These are phyloP conservation scores for Mycena kentingensis DNA, from an alignment of 768 basidiomycete species.

Conservation along the genomic window DNA sequence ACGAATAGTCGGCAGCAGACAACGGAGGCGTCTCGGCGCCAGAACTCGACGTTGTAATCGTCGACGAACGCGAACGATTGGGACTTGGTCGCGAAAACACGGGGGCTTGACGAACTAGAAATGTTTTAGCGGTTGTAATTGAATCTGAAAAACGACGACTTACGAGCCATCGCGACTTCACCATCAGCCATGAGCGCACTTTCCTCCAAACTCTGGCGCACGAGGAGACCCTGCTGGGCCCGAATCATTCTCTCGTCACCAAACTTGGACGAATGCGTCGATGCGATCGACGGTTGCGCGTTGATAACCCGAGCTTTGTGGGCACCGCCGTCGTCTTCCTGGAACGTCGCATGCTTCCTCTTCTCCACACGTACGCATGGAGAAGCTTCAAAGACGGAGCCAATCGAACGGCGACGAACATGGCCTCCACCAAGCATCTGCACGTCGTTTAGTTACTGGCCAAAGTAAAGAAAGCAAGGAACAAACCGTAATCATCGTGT, in stretches of 20 bases:
- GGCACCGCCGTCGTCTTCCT: constrained; percentile 39
- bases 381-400: constrained; percentile 66
- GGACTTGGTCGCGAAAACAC: constrained; percentile 64
- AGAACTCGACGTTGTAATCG: constrained; percentile 64
- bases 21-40: constrained; percentile 73
- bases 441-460: constrained; percentile 11
- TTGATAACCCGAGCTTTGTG: constrained; percentile 54
- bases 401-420: constrained; percentile 67
- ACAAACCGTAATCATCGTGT: constrained; percentile 80
- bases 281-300: constrained; percentile 69
- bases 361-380: constrained; percentile 70
- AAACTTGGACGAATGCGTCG: constrained; percentile 63
- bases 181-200: constrained; percentile 65
- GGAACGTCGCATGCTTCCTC: constrained; percentile 53
- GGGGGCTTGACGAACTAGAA: constrained; percentile 46
- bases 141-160: constrained; percentile 26
- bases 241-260: constrained; percentile 70
- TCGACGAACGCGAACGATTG: constrained; percentile 65
- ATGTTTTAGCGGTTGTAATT: constrained; percentile 15
- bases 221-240: constrained; percentile 61
- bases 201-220: constrained; percentile 69
- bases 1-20: constrained; percentile 68
- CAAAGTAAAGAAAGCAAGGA: neutral
- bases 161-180: constrained; percentile 58
- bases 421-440: constrained; percentile 83